phyloP scores from a whole-genome alignment of 2,329 filamentous ascomycete species.

The Ascochyta clinopodiicola region DNA sequence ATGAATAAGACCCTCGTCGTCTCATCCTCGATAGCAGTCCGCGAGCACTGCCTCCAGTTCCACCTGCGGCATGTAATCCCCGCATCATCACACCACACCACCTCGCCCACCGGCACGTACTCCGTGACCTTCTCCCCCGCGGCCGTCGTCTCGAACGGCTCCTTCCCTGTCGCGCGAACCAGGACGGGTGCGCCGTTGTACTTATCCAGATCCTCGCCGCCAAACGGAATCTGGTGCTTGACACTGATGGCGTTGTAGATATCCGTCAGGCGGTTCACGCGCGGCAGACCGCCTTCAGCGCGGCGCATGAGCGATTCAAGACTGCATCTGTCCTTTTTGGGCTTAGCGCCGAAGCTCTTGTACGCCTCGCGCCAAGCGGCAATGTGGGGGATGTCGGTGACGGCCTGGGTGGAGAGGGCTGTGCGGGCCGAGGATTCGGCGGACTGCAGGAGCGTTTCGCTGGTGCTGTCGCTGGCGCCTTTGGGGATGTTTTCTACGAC shows the following conservation, averaged over 20 bases:
- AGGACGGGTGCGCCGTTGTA: slow-evolving; percentile 44
- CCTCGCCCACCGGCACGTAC: slow-evolving; percentile 41
- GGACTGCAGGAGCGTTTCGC: slow-evolving; percentile 39
- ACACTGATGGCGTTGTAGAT: slow-evolving; percentile 51
- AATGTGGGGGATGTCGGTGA: slow-evolving; percentile 47
- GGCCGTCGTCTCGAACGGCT: slow-evolving; percentile 43
- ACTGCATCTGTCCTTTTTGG: slow-evolving; percentile 47
- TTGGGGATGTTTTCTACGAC: slow-evolving; percentile 42
- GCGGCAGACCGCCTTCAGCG: slow-evolving; percentile 41
- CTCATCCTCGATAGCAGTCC: slow-evolving; percentile 45
- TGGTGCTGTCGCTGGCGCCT: slow-evolving; percentile 40
- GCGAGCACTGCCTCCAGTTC: slow-evolving; percentile 51
- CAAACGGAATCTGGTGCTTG: slow-evolving; percentile 49
- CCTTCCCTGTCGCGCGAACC: slow-evolving; percentile 42
- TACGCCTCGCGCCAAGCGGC: slow-evolving; percentile 50
- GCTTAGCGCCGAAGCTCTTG: slow-evolving; percentile 50
- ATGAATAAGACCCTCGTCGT: slow-evolving; percentile 49
- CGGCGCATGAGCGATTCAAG: slow-evolving; percentile 48
- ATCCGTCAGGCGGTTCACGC: slow-evolving; percentile 50
- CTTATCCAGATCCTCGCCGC: slow-evolving; percentile 50
- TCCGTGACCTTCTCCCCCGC: slow-evolving; percentile 35
- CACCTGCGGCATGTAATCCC: slow-evolving; percentile 50
- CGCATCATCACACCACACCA: slow-evolving; percentile 49
- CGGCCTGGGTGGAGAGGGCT: slow-evolving; percentile 18
- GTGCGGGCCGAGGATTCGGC: slow-evolving; percentile 32